A percentile compares a stretch with the other conserved stretches of the same genome.
Evolutionary conservation across 2,329 filamentous ascomycete species (phyloP).

Genomic region (Fusarium torreyae): DNA sequence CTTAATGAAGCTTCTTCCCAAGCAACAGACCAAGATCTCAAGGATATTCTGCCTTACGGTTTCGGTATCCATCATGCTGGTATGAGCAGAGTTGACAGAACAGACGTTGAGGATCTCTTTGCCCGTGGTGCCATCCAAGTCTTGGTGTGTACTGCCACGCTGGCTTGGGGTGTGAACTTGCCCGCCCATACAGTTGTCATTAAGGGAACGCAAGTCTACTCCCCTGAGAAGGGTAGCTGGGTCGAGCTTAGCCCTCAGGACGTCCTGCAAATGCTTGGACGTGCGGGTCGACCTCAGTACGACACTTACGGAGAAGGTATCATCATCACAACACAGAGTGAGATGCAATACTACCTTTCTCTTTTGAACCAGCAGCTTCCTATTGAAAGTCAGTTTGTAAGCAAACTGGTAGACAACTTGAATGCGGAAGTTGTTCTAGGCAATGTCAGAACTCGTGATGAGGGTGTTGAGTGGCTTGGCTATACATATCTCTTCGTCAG

Average conservation of each 20-base stretch:
- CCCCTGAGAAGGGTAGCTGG: constrained; percentile 98
- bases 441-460: constrained; percentile 91
- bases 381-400: constrained; percentile 96
- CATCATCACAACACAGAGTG: constrained; percentile 94
- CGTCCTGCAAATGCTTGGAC: constrained; percentile 97
- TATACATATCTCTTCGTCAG: constrained; percentile 98
- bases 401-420: constrained; percentile 92
- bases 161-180: constrained; percentile 98
- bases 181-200: constrained; percentile 99
- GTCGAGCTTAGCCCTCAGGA: constrained; percentile 98
- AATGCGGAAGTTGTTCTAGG: constrained; percentile 97
- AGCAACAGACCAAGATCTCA: constrained; percentile 88
- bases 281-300: constrained; percentile 95
- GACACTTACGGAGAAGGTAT: constrained; percentile 99
- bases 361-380: constrained; percentile 97
- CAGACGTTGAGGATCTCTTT: constrained; percentile 95
- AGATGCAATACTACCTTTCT: constrained; percentile 98
- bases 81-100: constrained; percentile 95
- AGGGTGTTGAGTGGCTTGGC: constrained; percentile 98
- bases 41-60: constrained; percentile 94
- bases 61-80: constrained; percentile 99
- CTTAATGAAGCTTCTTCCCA: constrained; percentile 86
- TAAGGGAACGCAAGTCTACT: constrained; percentile 98
- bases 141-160: constrained; percentile 95
- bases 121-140: constrained; percentile 93